Conservation (phyloP, 78 protist genomes). For the Dictyostelium intermedium region DNA sequence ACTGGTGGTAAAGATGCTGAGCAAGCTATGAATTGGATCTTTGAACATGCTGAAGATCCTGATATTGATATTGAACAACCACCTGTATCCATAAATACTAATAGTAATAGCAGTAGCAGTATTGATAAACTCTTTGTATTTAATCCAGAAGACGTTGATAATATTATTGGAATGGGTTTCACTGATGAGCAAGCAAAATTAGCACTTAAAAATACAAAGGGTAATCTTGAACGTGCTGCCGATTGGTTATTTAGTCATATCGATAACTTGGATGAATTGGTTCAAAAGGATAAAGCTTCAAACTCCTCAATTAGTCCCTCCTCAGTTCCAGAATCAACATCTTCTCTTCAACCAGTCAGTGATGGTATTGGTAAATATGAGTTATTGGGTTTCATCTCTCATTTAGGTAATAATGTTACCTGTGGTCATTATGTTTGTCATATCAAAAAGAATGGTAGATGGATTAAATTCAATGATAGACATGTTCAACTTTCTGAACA, state of each 20-base stretch:
- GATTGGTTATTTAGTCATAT: conserved; percentile 93
- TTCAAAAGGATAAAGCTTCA: neutral
- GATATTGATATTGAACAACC: conserved; percentile 35
- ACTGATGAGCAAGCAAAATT: conserved; percentile 60
- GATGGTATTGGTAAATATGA: conserved; percentile 84
- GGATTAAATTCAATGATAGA: conserved; percentile 94
- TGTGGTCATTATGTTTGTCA: conserved; percentile 97
- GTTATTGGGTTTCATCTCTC: conserved; percentile 90
- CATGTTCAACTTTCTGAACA: conserved; percentile 90
- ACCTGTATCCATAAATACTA: neutral
- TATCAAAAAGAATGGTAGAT: conserved; percentile 86
- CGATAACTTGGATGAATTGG: conserved; percentile 81
- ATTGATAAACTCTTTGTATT: neutral
- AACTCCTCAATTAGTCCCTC: neutral
- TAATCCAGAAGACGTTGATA: conserved; percentile 29
- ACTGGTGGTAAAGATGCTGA: conserved; percentile 40
- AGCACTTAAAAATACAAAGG: conserved; percentile 77
- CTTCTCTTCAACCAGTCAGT: neutral
- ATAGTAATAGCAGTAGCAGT: too few relatives aligned
- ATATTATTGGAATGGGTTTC: conserved; percentile 87
- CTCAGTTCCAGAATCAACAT: neutral
- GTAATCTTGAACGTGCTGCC: conserved; percentile 90
- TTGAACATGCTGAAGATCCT: conserved; percentile 60
- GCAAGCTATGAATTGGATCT: conserved; percentile 56
- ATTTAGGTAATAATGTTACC: conserved; percentile 90